Evolutionary conservation across 345 rosid genomes (phyloP), one percentile per base, ranked within the genome.

Genomic region (Dovyalis caffra): DNA sequence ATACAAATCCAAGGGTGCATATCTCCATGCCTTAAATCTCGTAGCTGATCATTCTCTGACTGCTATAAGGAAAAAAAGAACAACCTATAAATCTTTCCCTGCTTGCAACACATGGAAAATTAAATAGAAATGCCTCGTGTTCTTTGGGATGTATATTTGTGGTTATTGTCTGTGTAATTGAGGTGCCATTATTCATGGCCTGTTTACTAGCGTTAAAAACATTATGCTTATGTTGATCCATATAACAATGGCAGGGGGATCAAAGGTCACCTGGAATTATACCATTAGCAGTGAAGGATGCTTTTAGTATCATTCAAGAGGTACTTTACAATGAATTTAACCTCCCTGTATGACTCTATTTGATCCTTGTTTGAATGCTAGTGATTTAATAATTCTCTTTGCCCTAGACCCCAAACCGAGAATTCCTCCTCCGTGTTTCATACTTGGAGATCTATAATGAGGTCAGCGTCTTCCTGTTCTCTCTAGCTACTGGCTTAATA

Each of bases 191-290:
- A 28, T 67, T 56, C 60, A 23, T n/a, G 25, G 25, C 28, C 71
- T 45, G n/a, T 68, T 71, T 66, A 21, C 66, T 53, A 66, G 43
- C 37, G 67, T 28, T 49, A 68, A 32, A 3, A 58, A 40, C 28
- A 4, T 6, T n/a, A 32, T 68, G 57, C 77, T 76, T 71, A 74
- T 51, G 34, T 66, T 53, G 40, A 34, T 61, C 23, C 57, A 49
- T 47, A 53, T 33, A 67, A 80, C 12, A 56, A 82, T 87, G 85
- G 75, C 95, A 95, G 99, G 99, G 99, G 82, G 98, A 93, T 88
- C 99, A 95, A 81, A 95, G 99, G 87, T 95, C 99, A 71, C 99
- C 99, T 67, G 99, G 99, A 75, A 93, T 91, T 58, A 95, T 93
- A 81, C 97, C 99, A 5, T 74, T 95, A 73, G 98, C 99, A 26